Percentiles rank a stretch among this genome's conserved stretches.
phyloP scores from a whole-genome alignment of 1,284 basidiomycete genomes.

The Wallemia ichthyophaga region DNA sequence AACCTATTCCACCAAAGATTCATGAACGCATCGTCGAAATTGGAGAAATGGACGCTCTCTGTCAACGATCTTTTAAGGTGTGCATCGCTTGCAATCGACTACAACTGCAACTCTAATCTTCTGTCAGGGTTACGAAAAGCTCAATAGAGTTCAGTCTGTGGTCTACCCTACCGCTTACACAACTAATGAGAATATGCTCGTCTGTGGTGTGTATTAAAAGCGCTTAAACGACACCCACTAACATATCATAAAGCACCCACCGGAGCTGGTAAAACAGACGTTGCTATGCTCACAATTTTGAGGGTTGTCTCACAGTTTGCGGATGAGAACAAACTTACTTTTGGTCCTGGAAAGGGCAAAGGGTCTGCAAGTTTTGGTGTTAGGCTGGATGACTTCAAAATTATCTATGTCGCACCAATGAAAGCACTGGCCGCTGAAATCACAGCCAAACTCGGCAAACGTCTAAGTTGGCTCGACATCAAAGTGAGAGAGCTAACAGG shows the following conservation, averaged over 20 bases:
- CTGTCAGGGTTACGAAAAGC: slow-evolving; percentile 42
- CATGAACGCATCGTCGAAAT: slow-evolving; percentile 46
- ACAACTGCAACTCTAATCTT: background rate
- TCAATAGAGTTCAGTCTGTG: slow-evolving; percentile 89
- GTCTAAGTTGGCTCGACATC: slow-evolving; percentile 68
- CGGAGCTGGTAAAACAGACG: slow-evolving; percentile 96
- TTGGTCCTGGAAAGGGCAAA: slow-evolving; percentile 6
- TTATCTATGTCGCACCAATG: slow-evolving; percentile 98
- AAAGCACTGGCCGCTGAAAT: slow-evolving; percentile 93
- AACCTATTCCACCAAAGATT: slow-evolving; percentile 37
- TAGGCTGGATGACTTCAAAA: slow-evolving; percentile 58
- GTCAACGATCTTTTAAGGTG: slow-evolving; percentile 64
- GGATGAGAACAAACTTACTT: slow-evolving; percentile 12
- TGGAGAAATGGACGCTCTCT: slow-evolving; percentile 42
- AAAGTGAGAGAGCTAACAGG: slow-evolving; percentile 78
- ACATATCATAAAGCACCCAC: slow-evolving; percentile 37
- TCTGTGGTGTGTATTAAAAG: slow-evolving; percentile 52
- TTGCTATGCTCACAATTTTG: slow-evolving; percentile 79
- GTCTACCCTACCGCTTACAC: slow-evolving; percentile 77
- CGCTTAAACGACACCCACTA: background rate
- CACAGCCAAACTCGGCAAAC: slow-evolving; percentile 64
- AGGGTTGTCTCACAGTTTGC: slow-evolving; percentile 54
- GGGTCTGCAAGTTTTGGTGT: slow-evolving; percentile 22
- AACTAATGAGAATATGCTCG: slow-evolving; percentile 83
- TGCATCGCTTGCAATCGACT: too few species aligned